Evolutionary conservation across 345 rosid species (phyloP), one percentile per base, ranked within the genome.

Genomic region (Murraya paniculata): DNA sequence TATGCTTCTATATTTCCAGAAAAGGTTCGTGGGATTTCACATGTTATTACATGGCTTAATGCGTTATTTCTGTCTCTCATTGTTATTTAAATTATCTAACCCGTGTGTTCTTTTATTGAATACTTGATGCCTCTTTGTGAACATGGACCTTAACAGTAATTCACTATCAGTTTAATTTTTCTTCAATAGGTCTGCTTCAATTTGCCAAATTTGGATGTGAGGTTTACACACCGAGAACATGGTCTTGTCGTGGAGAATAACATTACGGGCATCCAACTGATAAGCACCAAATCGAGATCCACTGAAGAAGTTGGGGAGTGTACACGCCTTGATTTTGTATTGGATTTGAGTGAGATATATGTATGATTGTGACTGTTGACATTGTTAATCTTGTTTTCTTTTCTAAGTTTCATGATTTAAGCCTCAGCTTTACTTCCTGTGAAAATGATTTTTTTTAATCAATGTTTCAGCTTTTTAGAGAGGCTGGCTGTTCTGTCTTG

Each of bases 311-410:
- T 87, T 62, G 99, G 97, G 80, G 98, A 94, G 86, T 89, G 92
- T 77, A 90, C 94, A 69, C 97, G 98, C 71, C 89, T 96, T 79
- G 99, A 96, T 80, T 78, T 94, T 83, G 97, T 91, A 80, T 65
- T 94, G 88, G 99, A 96, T 82, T 87, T 92, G 76, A 90, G 94
- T 83, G 99, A 94, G 89, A 92, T 96, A 85, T 95, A 96, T 90
- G 99, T 96, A 96, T 76, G 81, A 55, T 57, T 50, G 53, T 61
- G 73, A 50, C 38, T 48, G 19, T 69, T 53, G 38, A 59, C 73
- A 41, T 79, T 83, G 57, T 78, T 65, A 78, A 82, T 82, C 70
- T 81, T 58, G 77, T 78, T 73, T 56, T 39, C 39, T 77, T 45
- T 77, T 81, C 68, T 68, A 64, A 79, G 68, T 66, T 78, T 74